Evolutionary conservation across 2,329 filamentous ascomycete genomes (phyloP), one percentile per base, ranked within the genome.

Genomic region (Mariannaea elegans): DNA sequence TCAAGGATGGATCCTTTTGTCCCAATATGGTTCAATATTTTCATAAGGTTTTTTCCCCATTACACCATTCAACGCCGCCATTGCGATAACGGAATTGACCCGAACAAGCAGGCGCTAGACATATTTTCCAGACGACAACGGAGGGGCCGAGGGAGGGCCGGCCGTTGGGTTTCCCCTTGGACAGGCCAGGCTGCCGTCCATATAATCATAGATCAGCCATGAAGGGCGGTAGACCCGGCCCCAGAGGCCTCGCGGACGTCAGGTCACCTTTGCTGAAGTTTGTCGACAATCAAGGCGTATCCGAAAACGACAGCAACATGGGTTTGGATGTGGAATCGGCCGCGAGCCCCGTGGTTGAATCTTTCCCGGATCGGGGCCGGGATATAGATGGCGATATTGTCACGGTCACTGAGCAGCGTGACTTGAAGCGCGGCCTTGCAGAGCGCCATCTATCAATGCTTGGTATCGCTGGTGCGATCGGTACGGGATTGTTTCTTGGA

Each of bases 401-500:
- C 2, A 71, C 69, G 16, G 58, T 48, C 10, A 61, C 61, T 2
- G 69, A 71, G 46, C 56, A 70, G 50, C 56, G 53, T n/a, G 63
- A 52, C 18, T 66, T 71, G 2, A 62, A 68, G 45, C 69, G 69
- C 50, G 69, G 69, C 14, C 58, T 71, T 12, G 59, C 61, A 2
- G 69, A 71, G 61, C 66, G 68, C 13, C 68, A 84, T 61, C 78
- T 85, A 57, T 82, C 84, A 65, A 74, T 84, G 50, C 82, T 84
- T 60, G 82, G 81, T 57, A 80, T 84, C 62, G 82, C 82, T 7
- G 82, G 82, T 7, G 81, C 82, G 32, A 84, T 85, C 62, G 81
- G 81, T 24, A 83, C 81, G 0, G 68, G 67, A 7, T 56, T 70
- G 16, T 70, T 70, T 24, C 65, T 70, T 13, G 68, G 68, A 14